These are phyloP conservation scores for Jacaranda mimosifolia DNA, from an alignment of 257 asterid species.

Conservation along the genomic window DNA sequence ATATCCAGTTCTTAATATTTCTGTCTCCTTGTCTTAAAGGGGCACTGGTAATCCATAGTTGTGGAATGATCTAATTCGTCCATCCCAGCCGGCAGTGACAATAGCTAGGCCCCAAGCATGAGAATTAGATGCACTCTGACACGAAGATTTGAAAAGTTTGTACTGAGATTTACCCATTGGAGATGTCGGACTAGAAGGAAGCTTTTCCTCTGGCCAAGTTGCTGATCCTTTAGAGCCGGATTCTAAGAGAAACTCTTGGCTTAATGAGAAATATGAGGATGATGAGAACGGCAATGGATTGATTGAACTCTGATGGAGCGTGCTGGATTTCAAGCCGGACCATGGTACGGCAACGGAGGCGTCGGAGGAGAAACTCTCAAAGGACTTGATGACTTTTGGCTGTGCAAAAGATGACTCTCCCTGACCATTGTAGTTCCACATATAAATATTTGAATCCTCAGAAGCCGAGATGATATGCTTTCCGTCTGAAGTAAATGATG, in stretches of 20 bases:
- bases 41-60: slow-evolving; percentile 88
- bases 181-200: slow-evolving; percentile 60
- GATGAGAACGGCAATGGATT: slow-evolving; percentile 60
- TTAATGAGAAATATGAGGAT: slow-evolving; percentile 59
- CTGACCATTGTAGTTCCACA: slow-evolving; percentile 64
- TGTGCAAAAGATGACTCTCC: slow-evolving; percentile 42
- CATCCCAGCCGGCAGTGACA: slow-evolving; percentile 90
- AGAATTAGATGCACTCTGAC: slow-evolving; percentile 67
- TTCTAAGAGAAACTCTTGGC: slow-evolving; percentile 66
- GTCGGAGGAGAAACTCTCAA: slow-evolving; percentile 71
- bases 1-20: slow-evolving; percentile 29
- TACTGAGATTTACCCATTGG: slow-evolving; percentile 70
- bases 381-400: slow-evolving; percentile 57
- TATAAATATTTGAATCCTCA: slow-evolving; percentile 75
- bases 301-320: slow-evolving; percentile 34
- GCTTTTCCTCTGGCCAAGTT: slow-evolving; percentile 99
- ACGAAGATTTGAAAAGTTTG: slow-evolving; percentile 73
- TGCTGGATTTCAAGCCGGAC: slow-evolving; percentile 63
- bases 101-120: slow-evolving; percentile 90
- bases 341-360: slow-evolving; percentile 90
- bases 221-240: slow-evolving; percentile 76
- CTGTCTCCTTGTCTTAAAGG: slow-evolving; percentile 42
- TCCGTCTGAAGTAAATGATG: slow-evolving; percentile 75
- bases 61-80: slow-evolving; percentile 84
- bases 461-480: slow-evolving; percentile 81